These are phyloP conservation scores for Sclerotiophoma versabilis DNA, from an alignment of 2,329 filamentous ascomycete genomes.

Conservation along the genomic window DNA sequence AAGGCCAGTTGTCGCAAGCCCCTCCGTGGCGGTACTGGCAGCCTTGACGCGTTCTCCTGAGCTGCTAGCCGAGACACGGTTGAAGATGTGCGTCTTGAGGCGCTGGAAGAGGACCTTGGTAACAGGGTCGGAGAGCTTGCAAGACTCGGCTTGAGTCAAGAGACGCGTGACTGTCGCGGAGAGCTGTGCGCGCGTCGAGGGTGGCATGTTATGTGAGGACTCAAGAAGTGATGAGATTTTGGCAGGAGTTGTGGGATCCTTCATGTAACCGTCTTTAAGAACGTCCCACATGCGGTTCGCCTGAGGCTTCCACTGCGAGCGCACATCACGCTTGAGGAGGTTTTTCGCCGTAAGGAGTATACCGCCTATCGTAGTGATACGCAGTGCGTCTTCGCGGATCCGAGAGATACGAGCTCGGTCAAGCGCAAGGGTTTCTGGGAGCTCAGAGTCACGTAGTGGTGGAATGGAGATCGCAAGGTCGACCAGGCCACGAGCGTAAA, in stretches of 20 bases:
- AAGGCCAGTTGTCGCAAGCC: constrained; percentile 71
- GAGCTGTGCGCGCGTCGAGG: constrained; percentile 54
- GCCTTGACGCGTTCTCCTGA: constrained; percentile 74
- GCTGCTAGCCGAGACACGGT: constrained; percentile 69
- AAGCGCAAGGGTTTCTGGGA: constrained; percentile 77
- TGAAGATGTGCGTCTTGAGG: constrained; percentile 70
- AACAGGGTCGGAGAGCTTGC: constrained; percentile 65
- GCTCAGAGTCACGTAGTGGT: constrained; percentile 59
- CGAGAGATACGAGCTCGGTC: constrained; percentile 69
- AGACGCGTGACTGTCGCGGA: constrained; percentile 55
- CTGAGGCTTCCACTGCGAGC: constrained; percentile 78
- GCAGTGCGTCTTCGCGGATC: constrained; percentile 64
- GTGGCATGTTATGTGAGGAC: constrained; percentile 58
- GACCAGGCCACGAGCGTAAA: constrained; percentile 78
- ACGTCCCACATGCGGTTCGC: constrained; percentile 74
- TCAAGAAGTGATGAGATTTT: constrained; percentile 59
- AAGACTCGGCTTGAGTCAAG: constrained; percentile 60
- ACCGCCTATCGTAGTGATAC: constrained; percentile 75
- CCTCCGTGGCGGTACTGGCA: constrained; percentile 72
- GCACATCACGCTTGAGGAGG: constrained; percentile 79
- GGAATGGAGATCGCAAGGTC: constrained; percentile 75
- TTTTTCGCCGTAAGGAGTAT: constrained; percentile 84
- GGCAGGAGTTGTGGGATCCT: constrained; percentile 57
- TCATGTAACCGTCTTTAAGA: constrained; percentile 67
- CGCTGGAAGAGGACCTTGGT: constrained; percentile 73